Conservation (phyloP, 2,329 filamentous ascomycete genomes). For the Aspergillus sp. region DNA sequence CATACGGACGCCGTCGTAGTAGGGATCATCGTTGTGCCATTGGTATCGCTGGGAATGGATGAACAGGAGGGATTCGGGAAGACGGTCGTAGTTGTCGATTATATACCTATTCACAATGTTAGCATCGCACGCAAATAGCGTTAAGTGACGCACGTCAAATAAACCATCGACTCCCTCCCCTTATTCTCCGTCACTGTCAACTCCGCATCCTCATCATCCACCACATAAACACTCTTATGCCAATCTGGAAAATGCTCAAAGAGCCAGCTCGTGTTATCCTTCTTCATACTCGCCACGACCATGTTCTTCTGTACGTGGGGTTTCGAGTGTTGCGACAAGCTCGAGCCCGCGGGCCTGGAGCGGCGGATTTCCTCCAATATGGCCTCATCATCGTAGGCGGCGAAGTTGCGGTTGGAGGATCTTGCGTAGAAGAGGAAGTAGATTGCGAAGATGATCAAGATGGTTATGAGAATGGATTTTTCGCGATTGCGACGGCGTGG, state of each 20-base stretch:
- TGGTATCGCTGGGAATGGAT: slow-evolving; percentile 36
- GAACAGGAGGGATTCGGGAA: slow-evolving; percentile 37
- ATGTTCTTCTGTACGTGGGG: slow-evolving; percentile 20
- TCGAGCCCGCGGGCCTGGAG: background rate
- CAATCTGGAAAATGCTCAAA: slow-evolving; percentile 37
- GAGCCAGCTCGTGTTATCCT: slow-evolving; percentile 36
- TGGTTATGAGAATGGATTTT: slow-evolving; percentile 28
- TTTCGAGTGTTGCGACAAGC: background rate
- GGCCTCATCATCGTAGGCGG: background rate
- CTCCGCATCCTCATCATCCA: slow-evolving; percentile 43
- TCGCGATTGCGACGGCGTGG: slow-evolving; percentile 29
- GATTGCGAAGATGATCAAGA: slow-evolving; percentile 25
- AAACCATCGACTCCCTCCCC: slow-evolving; percentile 39
- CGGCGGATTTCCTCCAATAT: background rate
- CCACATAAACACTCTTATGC: slow-evolving; percentile 51
- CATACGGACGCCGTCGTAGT: slow-evolving; percentile 46
- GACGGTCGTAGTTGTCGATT: slow-evolving; percentile 36
- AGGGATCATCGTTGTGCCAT: slow-evolving; percentile 48
- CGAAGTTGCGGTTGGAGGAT: slow-evolving; percentile 9
- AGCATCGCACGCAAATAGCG: background rate
- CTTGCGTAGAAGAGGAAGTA: slow-evolving; percentile 29
- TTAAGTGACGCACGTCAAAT: slow-evolving; percentile 31
- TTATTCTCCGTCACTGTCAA: slow-evolving; percentile 44
- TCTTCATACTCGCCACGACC: slow-evolving; percentile 35
- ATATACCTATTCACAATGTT: slow-evolving; percentile 27